Base-by-base conservation (phyloP, 768 basidiomycete species). In the Obba rivulosa region DNA sequence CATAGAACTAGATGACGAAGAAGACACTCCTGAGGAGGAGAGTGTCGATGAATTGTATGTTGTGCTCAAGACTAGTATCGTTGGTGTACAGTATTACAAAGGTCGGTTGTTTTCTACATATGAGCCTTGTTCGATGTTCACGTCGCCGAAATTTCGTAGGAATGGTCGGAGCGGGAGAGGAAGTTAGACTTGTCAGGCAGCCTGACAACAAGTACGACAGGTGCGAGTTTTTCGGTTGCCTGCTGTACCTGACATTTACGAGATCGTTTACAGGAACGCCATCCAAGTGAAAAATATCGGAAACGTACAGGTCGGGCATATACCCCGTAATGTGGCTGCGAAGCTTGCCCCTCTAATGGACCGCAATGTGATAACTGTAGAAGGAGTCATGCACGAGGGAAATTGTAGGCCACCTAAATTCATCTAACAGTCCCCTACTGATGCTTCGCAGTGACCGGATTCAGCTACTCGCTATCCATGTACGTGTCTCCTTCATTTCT, bases 21-120 rank as follows among this genome's bases (percentile, higher is more conserved):
- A 70, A 1, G 76, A 79, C 34, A 68, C 73, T 11, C 49, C 49
- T 10, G 68, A 62, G 38, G 58, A 77, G 36, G 83, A 85, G 34
- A 50, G 53, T 5, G 61, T 51, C 16, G 88, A 92, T 50, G 89
- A 92, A 63, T 62, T 89, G 18, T 89, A 85, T 59, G 76, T 80
- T 37, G 71, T 66, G 13, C 43, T 82, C 58, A 62, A 63, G 3
- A 76, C 84, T 0, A 81, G 76, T 41, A 78, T 91, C 9, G 92
- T 93, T 0, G 92, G 92, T 0, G 70, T 93, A 13, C 88, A 90
- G 60, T 91, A 93, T 58, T 93, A 93, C 59, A 71, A 71, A 60
- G 85, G 85, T 79, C 28, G 1, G 64, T 54, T 45, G 21, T 10
- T 48, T 17, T 4, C 16, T 11, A 5, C 35, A 28, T 17, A 3